These are phyloP conservation scores for Colletotrichum lupini DNA, from an alignment of 2,329 filamentous ascomycete species.

Conservation along the genomic window DNA sequence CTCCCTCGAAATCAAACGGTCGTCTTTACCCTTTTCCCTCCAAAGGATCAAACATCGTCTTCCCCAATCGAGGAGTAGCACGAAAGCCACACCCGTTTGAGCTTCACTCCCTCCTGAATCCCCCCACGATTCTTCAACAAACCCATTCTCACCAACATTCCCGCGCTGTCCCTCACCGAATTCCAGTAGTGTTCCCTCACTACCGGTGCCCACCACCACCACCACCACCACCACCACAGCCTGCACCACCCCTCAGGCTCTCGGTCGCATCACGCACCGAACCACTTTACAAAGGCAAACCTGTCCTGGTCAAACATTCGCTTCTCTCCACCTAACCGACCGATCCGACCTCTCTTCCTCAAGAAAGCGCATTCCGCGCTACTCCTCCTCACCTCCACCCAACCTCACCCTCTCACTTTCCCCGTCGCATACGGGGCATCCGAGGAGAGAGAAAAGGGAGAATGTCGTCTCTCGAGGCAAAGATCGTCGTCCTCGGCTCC, in stretches of 20 bases:
- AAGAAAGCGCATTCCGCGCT: no score
- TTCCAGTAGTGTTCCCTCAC: not conserved
- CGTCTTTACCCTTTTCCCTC: slow-evolving; percentile 5
- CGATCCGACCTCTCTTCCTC: no score
- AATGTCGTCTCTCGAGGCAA: slow-evolving; percentile 78
- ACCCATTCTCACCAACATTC: slow-evolving; percentile 13
- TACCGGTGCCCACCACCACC: slow-evolving; percentile 6
- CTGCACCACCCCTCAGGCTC: no score
- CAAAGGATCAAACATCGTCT: not conserved
- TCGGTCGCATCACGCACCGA: no score
- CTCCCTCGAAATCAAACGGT: not conserved
- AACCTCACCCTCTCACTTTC: no score
- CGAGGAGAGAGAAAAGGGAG: not conserved
- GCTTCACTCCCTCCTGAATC: not conserved
- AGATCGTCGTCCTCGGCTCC: slow-evolving; percentile 83
- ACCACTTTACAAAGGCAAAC: no score
- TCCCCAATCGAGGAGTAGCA: slow-evolving; percentile 20
- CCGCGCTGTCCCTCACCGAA: not conserved
- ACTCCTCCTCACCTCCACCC: no score
- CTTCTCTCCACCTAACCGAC: no score
- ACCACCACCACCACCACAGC: not conserved
- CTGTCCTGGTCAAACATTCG: no score
- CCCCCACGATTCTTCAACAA: slow-evolving; percentile 13
- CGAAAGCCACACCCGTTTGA: slow-evolving; percentile 24
- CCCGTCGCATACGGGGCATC: not conserved